Evolutionary conservation across 2,329 filamentous ascomycete genomes (phyloP), one percentile per base, ranked within the genome.

Genomic region (Acrocalymma vagum): DNA sequence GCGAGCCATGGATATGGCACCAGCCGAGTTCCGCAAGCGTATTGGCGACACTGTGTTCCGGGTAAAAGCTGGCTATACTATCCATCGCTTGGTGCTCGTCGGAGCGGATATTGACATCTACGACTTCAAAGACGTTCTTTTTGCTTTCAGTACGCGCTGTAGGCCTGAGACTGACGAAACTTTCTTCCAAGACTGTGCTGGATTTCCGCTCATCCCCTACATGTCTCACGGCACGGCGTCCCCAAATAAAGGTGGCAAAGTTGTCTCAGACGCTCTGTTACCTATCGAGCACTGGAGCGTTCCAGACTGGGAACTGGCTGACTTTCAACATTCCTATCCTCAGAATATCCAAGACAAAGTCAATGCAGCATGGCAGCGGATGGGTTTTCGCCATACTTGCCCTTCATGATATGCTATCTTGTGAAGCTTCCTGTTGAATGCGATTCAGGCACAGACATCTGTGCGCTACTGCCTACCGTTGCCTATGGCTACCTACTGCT

Each of bases 61-160:
- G 28, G 48, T 70, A 37, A 79, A 78, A 58, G 63, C 63, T 8
- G 70, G 71, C 6, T 69, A 67, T 23, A 65, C 64, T 0, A 73
- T 78, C 33, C 71, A 78, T 40, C 68, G 73, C 1, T 37, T 79
- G 5, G 46, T 78, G 0, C 49, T 80, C 0, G 68, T 76, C 0
- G 76, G 77, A 1, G 73, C 77, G 1, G 77, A 80, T 33, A 73
- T 80, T 33, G 75, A 79, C 32, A 62, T 75, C 1, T 75, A 75
- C 42, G 48, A 75, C 32, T 61, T 62, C 30, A 72, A 72, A 30
- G 73, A 78, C 16, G 70, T 79, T 9, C 72, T 77, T 36, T 80
- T 72, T 72, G 76, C 76, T 0, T 78, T 76, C 40, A 64, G 57
- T n/a, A 79, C 76, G 0, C 66, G 76, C 1, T 80, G 76, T 42